Evolutionary conservation across 345 rosid genomes (phyloP), one percentile per base, ranked within the genome.

Genomic region (Gossypium ekmanianum): DNA sequence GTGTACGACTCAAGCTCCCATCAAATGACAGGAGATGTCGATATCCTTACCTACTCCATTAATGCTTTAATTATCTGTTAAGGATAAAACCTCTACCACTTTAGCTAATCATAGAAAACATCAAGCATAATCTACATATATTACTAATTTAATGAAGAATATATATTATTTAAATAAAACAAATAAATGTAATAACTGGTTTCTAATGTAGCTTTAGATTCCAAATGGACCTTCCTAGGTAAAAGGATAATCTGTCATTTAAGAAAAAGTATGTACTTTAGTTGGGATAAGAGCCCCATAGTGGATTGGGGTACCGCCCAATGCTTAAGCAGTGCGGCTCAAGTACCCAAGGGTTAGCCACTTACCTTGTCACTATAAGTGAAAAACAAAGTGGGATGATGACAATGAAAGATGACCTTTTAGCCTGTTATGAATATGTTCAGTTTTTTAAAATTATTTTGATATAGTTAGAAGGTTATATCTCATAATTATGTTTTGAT

Each of bases 31-130:
- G 58, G 50, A 50, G 22, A 50, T 26, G 73, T 69, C 73, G 27
- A 26, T 50, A 51, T 69, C 59, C 9, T 50, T 51, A 17, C 59
- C 59, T 27, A 69, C 73, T 69, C 41, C 8, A 29, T 13, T 12
- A 68, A 68, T 68, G 72, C 56, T 47, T 68, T 47, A 14, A 52
- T 12, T 45, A 48, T 24, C 7, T 47, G 72, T 48, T 67, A 47
- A 13, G 57, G 57, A 48, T 48, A 68, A 68, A 68, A 48, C 20
- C 43, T 68, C 11, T 24, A 41, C 57, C 5, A 47, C 14, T 51
- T 14, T 8, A 11, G 57, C 57, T 48, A 68, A 48, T 48, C 57
- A 24, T 24, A 48, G 41, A 12, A 7, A 22, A 67, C 55, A 45
- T 22, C 27, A 13, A 11, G 14, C 7, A 22, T 22, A 22, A 16